Base-by-base conservation (phyloP, 2,329 filamentous ascomycete species). In the Sporothrix mexicana region DNA sequence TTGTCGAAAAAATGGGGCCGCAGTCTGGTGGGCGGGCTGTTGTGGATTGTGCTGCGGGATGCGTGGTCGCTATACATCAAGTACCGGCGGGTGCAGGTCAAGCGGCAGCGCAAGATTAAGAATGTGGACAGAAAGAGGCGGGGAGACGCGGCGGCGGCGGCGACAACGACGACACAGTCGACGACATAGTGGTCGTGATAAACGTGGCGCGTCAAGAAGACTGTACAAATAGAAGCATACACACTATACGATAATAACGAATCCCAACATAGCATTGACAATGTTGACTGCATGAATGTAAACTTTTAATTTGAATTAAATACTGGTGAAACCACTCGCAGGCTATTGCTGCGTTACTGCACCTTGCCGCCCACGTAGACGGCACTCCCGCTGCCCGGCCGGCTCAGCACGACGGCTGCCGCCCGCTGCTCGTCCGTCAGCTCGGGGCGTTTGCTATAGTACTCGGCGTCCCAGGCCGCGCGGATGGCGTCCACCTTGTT, bases 1-100 rank as follows among this genome's bases (percentile, higher is more conserved):
- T 81, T 99, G 45, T 93, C 96, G 78, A 89, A 92, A 77, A 90
- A 91, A 73, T 98, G 96, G 94, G 96, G 94, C 0, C 87, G 96
- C 72, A 98, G 93, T 78, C 85, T 99, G 2, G 87, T 96, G 0
- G 96, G 96, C 1, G 96, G 96, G 0, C 96, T 93, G 79, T 82
- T 97, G 23, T 97, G 95, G 78, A 91, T 98, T 17, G 90, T 97
- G 10, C 81, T 97, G 70, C 96, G 95, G 80, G 90, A 92, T 77
- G 84, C 84, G 2, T 82, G 91, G 69, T 83, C 84, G 73, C 80
- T 92, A 30, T 92, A 90, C 78, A 85, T 86, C 76, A 92, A 91
- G 81, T 90, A 90, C 79, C 84, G 88, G 74, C 85, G 85, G 74
- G 89, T 88, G 13, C 84, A 87, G 76, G 85, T 88, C 47, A 85